Percentiles rank a stretch among this genome's conserved stretches.
These are phyloP conservation scores for Ajuga chamaepitys DNA, from an alignment of 257 asterid genomes.

Conservation along the genomic window DNA sequence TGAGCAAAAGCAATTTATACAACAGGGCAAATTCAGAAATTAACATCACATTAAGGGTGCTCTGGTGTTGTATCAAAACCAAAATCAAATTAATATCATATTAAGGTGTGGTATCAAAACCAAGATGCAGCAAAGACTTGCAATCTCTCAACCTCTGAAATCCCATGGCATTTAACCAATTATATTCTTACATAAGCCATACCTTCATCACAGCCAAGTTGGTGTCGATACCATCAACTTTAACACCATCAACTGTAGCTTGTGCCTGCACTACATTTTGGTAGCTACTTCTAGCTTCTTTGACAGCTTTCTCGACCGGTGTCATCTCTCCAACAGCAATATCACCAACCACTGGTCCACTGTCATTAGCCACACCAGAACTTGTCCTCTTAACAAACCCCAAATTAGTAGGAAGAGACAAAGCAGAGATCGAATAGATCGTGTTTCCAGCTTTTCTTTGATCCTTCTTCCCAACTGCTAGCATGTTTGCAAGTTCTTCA, in stretches of 20 bases:
- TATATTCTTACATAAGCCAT: slow-evolving; percentile 9
- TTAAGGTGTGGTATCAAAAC: neutral
- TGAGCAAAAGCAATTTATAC: slow-evolving; percentile 5
- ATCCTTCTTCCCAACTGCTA: slow-evolving; percentile 36
- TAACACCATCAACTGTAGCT: slow-evolving; percentile 85
- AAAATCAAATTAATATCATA: neutral
- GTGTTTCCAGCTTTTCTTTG: slow-evolving; percentile 37
- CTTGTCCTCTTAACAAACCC: slow-evolving; percentile 61
- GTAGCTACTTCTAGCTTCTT: slow-evolving; percentile 73
- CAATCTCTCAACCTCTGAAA: slow-evolving; percentile 1
- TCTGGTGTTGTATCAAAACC: too few species aligned
- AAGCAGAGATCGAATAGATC: slow-evolving; percentile 57
- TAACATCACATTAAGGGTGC: too few species aligned
- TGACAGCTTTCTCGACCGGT: slow-evolving; percentile 73
- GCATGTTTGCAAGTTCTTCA: slow-evolving; percentile 69
- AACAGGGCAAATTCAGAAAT: neutral
- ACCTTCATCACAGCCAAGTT: slow-evolving; percentile 96
- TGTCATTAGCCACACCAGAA: slow-evolving; percentile 32
- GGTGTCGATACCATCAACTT: slow-evolving; percentile 85
- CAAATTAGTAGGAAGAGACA: slow-evolving; percentile 63
- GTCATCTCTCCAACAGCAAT: slow-evolving; percentile 75
- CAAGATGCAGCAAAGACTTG: slow-evolving; percentile 2
- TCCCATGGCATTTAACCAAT: neutral
- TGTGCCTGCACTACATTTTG: slow-evolving; percentile 70
- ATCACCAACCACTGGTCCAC: slow-evolving; percentile 70